These are phyloP conservation scores for Gamarada debralockiae DNA, from an alignment of 495 filamentous ascomycete species.

Conservation along the genomic window DNA sequence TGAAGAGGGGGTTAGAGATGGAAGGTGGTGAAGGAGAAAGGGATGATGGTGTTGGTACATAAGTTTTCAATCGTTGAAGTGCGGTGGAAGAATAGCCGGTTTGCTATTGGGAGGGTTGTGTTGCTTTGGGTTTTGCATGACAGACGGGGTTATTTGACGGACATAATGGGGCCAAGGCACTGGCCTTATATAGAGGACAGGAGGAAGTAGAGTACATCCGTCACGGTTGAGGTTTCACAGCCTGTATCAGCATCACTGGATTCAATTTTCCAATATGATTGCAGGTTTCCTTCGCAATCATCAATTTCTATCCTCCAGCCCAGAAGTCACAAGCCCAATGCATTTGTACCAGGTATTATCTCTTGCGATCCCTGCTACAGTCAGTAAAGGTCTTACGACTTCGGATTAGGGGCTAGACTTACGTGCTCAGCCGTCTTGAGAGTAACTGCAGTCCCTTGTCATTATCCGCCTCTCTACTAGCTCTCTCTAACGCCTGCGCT, in stretches of 20 bases:
- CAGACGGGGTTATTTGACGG: neutral
- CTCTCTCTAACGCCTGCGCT: conserved; percentile 77
- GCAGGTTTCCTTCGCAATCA: conserved; percentile 1
- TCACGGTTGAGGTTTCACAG: neutral
- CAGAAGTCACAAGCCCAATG: too few species aligned
- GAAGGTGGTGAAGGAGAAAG: neutral
- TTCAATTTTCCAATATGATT: neutral
- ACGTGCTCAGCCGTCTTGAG: conserved; percentile 94
- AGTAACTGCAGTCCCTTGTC: conserved; percentile 80
- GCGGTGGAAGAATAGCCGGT: neutral
- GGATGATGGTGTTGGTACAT: neutral
- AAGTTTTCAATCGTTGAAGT: too few species aligned
- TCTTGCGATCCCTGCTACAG: conserved; percentile 21
- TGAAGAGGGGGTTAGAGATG: neutral
- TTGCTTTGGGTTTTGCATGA: neutral
- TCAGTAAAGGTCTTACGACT: neutral
- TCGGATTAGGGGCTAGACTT: conserved; percentile 35
- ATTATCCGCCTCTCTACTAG: conserved; percentile 83
- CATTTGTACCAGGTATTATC: conserved; percentile 5
- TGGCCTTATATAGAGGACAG: neutral
- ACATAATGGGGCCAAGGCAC: neutral
- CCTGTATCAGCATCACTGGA: neutral
- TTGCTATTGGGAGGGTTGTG: neutral
- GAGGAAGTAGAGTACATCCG: too few species aligned
- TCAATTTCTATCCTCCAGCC: conserved; percentile 8